A percentile compares a stretch with the other conserved stretches of the same genome.
phyloP scores from a whole-genome alignment of 495 filamentous ascomycete genomes.

The Hamigera avellanea region DNA sequence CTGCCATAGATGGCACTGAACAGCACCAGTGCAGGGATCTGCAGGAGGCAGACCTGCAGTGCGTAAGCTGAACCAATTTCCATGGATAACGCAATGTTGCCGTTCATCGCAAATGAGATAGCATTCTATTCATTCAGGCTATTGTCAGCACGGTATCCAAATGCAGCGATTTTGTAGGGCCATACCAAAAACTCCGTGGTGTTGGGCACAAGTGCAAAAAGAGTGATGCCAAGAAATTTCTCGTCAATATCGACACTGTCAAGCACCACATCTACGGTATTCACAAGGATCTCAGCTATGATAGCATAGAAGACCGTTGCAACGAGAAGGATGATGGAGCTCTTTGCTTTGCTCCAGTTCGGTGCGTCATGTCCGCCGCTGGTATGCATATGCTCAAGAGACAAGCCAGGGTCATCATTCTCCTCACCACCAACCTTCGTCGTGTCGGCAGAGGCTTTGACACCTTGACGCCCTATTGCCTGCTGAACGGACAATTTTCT shows the following conservation, averaged over 20 bases:
- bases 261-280: slow-evolving; percentile 90
- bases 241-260: slow-evolving; percentile 85
- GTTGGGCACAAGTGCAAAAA: slow-evolving; percentile 95
- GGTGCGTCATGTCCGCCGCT: slow-evolving; percentile 89
- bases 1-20: slow-evolving; percentile 61
- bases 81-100: slow-evolving; percentile 99
- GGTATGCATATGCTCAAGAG: slow-evolving; percentile 22
- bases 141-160: no score
- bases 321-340: slow-evolving; percentile 73
- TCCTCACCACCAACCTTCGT: slow-evolving; percentile 22
- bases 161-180: no score
- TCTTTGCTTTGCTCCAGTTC: slow-evolving; percentile 92
- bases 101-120: slow-evolving; percentile 99
- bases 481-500: slow-evolving; percentile 35
- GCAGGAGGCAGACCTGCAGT: slow-evolving; percentile 92
- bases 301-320: slow-evolving; percentile 90
- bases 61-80: slow-evolving; percentile 98
- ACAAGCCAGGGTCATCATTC: slow-evolving; percentile 27
- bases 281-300: slow-evolving; percentile 92
- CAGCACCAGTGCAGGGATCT: slow-evolving; percentile 86
- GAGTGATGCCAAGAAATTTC: slow-evolving; percentile 94
- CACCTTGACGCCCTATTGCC: slow-evolving; percentile 15
- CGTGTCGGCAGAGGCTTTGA: slow-evolving; percentile 17
- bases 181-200: slow-evolving; percentile 94
- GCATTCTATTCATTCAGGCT: slow-evolving; percentile 69